Evolutionary conservation across 495 filamentous ascomycete species (phyloP), one percentile per base, ranked within the genome.

Genomic region (Lophiotrema nucula): DNA sequence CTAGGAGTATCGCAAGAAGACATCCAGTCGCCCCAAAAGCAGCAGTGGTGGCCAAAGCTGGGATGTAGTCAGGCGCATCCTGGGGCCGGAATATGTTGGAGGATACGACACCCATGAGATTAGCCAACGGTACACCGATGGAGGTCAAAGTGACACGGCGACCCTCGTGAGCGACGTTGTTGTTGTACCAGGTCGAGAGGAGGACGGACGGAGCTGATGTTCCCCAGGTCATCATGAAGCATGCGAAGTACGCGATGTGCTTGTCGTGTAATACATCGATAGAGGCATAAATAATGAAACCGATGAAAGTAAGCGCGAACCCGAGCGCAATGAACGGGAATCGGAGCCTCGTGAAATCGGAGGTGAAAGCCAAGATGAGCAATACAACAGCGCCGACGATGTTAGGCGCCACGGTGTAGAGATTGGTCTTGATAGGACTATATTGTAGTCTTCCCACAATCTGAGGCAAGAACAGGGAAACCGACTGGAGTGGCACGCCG

Each of bases 191-290:
- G 16, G 78, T 79, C 11, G 76, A 78, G 13, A 82, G 64, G 15
- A 83, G 69, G 19, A 81, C 78, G 1, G 78, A 80, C 0, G 81
- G 77, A 2, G 78, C 79, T n/a, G 76, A 81, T 0, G 78, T 81
- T 15, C 80, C 80, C 86, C 88, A 90, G 15, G 82, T 85, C 86
- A 92, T 90, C 85, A 90, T 89, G 68, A 90, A 92, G 19, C 77
- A 81, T 11, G 87, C 85, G 52, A 88, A 90, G 55, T 92, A 92
- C 2, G 86, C 87, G 2, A 90, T 76, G 25, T 81, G 76, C 11
- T 83, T 70, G 28, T 84, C 69, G 1, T 67, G 55, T 53, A 80
- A 57, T 15, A 88, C 84, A 63, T 90, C 81, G 53, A 89, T 86
- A 27, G 80, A 74, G 0, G 84, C 84, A 58, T 84, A 89, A 66